phyloP scores from a whole-genome alignment of 2,329 filamentous ascomycete species.

The Shiraia bambusicola region DNA sequence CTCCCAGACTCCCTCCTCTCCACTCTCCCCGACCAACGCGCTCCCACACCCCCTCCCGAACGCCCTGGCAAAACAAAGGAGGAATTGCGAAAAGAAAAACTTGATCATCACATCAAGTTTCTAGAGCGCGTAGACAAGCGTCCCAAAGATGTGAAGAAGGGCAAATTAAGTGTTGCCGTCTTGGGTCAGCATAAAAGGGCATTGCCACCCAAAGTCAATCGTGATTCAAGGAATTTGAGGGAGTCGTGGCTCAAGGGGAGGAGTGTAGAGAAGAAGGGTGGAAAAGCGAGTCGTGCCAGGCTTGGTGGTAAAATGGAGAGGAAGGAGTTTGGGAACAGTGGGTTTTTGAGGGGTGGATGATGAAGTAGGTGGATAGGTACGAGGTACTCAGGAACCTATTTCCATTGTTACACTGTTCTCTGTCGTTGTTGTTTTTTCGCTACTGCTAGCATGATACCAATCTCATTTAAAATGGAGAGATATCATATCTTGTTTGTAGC shows the following conservation, averaged over 20 bases:
- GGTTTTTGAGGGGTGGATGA: conserved; percentile 37
- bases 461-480: too few relatives aligned
- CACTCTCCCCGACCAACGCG: conserved; percentile 47
- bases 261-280: conserved; percentile 30
- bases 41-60: conserved; percentile 47
- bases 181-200: conserved; percentile 47
- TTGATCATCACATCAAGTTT: conserved; percentile 52
- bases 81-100: conserved; percentile 47
- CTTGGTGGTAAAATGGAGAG: conserved; percentile 31
- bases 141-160: conserved; percentile 53
- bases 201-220: conserved; percentile 48
- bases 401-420: too few relatives aligned
- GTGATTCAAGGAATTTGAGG: conserved; percentile 34
- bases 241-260: conserved; percentile 49
- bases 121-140: conserved; percentile 51
- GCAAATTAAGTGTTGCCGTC: conserved; percentile 53
- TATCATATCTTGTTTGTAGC: too few relatives aligned
- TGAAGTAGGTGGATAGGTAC: conserved; percentile 6
- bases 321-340: conserved; percentile 27
- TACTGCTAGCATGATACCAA: too few relatives aligned
- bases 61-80: conserved; percentile 21
- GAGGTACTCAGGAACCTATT: too few relatives aligned
- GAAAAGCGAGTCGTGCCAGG: conserved; percentile 15
- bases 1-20: conserved; percentile 56
- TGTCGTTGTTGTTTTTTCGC: too few relatives aligned